phyloP scores from a whole-genome alignment of 2,329 filamentous ascomycete genomes.

The Saccharata proteae region DNA sequence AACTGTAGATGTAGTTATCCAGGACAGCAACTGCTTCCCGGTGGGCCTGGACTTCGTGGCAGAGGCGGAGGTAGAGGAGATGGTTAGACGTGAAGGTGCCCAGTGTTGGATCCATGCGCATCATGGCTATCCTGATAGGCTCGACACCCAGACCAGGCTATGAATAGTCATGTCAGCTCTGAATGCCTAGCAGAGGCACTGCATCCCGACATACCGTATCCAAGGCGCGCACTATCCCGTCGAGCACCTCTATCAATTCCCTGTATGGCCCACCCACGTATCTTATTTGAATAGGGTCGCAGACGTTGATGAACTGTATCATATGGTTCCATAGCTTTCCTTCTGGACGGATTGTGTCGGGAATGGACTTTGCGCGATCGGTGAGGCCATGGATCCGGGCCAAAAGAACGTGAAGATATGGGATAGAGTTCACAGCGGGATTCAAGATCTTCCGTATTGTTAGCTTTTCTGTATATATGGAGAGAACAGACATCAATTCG shows the following conservation, averaged over 20 bases:
- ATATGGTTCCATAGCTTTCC: conserved; percentile 38
- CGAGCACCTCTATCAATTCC: conserved; percentile 30
- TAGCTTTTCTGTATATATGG: neutral
- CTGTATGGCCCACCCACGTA: conserved; percentile 40
- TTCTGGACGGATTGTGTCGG: conserved; percentile 30
- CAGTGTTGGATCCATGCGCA: conserved; percentile 54
- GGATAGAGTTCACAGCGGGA: conserved; percentile 45
- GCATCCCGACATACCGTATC: conserved; percentile 18
- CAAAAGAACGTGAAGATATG: conserved; percentile 45
- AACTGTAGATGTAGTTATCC: conserved; percentile 54
- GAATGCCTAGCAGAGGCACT: neutral
- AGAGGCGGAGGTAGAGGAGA: conserved; percentile 44
- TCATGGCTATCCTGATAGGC: conserved; percentile 40
- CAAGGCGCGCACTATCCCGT: conserved; percentile 19
- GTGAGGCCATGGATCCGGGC: conserved; percentile 30
- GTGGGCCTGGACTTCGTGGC: conserved; percentile 41
- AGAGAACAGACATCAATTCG: neutral
- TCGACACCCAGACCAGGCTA: conserved; percentile 25
- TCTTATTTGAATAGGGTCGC: conserved; percentile 43
- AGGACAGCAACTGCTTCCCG: conserved; percentile 48
- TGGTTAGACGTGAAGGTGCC: conserved; percentile 56
- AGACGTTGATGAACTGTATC: conserved; percentile 34
- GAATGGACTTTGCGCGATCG: conserved; percentile 20
- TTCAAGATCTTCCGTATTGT: conserved; percentile 34
- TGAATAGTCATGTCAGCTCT: conserved; percentile 8